These are phyloP conservation scores for Eutypa lata DNA, from an alignment of 2,329 filamentous ascomycete species.

Conservation along the genomic window DNA sequence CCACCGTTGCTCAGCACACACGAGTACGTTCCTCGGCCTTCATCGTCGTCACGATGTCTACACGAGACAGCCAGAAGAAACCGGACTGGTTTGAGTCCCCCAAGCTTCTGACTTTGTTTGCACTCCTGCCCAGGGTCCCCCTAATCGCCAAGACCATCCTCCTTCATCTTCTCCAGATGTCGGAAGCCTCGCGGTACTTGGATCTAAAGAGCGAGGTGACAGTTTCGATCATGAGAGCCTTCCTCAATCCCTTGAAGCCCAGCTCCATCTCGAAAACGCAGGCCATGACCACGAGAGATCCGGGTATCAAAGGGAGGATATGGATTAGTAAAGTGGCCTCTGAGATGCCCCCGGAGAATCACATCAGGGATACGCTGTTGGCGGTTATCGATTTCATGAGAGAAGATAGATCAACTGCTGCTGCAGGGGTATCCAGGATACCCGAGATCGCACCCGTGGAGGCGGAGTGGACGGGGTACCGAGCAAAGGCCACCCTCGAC, in stretches of 20 bases:
- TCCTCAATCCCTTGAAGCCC: constrained; percentile 48
- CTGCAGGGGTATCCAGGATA: constrained; percentile 29
- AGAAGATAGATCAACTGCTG: constrained; percentile 26
- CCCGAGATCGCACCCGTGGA: constrained; percentile 58
- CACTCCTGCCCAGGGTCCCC: constrained; percentile 56
- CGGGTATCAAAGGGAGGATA: constrained; percentile 67
- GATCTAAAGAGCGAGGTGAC: constrained; percentile 73
- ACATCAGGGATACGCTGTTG: constrained; percentile 55
- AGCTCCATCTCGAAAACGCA: constrained; percentile 61
- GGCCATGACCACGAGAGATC: constrained; percentile 27
- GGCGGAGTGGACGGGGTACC: constrained; percentile 74
- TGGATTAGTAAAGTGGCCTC: constrained; percentile 76
- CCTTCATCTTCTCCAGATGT: constrained; percentile 63
- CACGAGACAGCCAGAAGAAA: constrained; percentile 2
- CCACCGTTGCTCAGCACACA: no score
- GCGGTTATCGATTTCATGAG: constrained; percentile 55
- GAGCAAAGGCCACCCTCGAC: constrained; percentile 48
- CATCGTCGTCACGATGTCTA: constrained; percentile 6
- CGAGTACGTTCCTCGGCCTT: no score
- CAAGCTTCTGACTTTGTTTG: constrained; percentile 16
- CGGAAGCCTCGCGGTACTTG: constrained; percentile 71
- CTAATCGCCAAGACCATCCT: constrained; percentile 60
- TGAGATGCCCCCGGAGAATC: constrained; percentile 54
- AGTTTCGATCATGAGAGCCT: constrained; percentile 67
- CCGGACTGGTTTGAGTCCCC: constrained; percentile 12